Evolutionary conservation across 2,329 filamentous ascomycete species (phyloP), one percentile per base, ranked within the genome.

Genomic region (Xylariomycetidae sp.): DNA sequence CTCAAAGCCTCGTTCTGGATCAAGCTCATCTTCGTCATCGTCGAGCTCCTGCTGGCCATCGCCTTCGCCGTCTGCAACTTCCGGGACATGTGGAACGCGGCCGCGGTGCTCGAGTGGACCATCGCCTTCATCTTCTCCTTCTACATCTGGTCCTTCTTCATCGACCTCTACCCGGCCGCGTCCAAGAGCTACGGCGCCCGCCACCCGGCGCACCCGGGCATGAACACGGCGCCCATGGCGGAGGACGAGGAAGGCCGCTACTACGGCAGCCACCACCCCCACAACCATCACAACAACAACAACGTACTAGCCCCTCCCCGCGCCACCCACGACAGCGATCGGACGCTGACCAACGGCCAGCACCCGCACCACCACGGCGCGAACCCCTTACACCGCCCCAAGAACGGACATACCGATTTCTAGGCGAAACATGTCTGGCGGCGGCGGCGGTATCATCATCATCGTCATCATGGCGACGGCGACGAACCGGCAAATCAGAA

Each of bases 121-220:
- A 79, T 96, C 44, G 77, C 88, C 19, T 80, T 94, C 53, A 70
- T 95, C 54, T 96, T 89, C 64, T 86, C 85, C 33, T 83, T 89
- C 54, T 97, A 95, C 64, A 72, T 94, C 41, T 74, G 90, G 42
- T 88, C 83, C 41, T 97, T 94, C 67, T 74, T 83, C 52, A 72
- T 96, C 56, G 90, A 98, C 63, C 77, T 98, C 31, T 72, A 85
- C 44, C 92, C 92, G 0, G 86, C 87, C 9, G 68, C 84, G 3
- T 68, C 74, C 41, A 84, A 79, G 3, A 44, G 48, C 3, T 31
- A 48, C 34, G 40, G 42, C 11, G 38, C 36, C 27, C 45, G 43
- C 14, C 42, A 47, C 35, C 41, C 45, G 14, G 23, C 44, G 2
- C 37, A 42, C 2, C 45, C 45, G 15, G n/a, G n/a, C n/a, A 51